Evolutionary conservation across 2,329 filamentous ascomycete species (phyloP).

Genomic region (Aschersonia sp.): DNA sequence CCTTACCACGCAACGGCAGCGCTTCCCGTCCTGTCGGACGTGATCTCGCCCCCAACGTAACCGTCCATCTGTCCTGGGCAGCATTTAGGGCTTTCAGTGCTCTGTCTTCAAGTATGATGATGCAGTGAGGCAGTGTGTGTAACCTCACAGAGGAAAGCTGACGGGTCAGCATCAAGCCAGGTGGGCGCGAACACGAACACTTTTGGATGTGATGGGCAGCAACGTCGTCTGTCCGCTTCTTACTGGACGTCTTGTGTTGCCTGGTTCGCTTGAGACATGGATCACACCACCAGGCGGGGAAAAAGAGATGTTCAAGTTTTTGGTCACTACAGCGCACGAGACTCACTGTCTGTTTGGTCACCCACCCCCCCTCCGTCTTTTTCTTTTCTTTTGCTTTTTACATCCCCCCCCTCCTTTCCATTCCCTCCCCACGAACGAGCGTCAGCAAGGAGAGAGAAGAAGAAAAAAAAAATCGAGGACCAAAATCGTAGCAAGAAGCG

Average conservation of each 20-base stretch:
- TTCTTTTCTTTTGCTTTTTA: no score
- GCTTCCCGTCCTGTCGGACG: constrained; percentile 7
- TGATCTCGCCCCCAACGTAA: constrained; percentile 10
- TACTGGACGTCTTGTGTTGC: neutral
- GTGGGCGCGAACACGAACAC: neutral
- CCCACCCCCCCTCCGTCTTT: no score
- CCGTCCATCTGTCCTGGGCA: constrained; percentile 9
- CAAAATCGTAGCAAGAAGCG: no score
- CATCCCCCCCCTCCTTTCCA: no score
- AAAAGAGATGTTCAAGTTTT: neutral
- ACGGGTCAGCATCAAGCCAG: neutral
- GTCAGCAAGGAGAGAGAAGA: no score
- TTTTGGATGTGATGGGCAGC: neutral
- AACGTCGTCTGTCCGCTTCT: no score
- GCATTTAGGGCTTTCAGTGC: constrained; percentile 11
- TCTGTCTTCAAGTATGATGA: constrained; percentile 5
- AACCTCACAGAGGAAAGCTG: neutral
- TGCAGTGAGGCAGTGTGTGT: neutral
- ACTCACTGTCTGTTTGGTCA: no score
- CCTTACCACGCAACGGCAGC: constrained; percentile 5
- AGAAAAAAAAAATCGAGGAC: no score
- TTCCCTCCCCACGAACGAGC: no score
- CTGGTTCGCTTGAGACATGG: constrained; percentile 1
- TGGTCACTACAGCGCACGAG: neutral
- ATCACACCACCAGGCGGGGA: neutral